Evolutionary conservation across 2,329 filamentous ascomycete genomes (phyloP).

Genomic region (Monilinia vaccinii-corymbosi): DNA sequence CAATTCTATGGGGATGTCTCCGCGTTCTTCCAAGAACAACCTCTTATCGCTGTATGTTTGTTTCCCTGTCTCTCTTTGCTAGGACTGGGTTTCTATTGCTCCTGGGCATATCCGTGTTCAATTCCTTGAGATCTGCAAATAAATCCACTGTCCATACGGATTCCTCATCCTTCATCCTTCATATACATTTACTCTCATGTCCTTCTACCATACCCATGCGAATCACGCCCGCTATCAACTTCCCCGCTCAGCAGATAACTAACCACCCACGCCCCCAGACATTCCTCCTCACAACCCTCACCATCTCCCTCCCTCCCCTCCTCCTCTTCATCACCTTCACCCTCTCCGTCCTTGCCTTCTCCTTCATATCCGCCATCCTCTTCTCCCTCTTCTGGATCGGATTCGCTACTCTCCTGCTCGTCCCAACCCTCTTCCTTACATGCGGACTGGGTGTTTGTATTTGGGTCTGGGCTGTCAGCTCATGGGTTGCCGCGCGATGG

Average conservation of each 20-base stretch:
- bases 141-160: not conserved
- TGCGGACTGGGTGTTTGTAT: conserved; percentile 51
- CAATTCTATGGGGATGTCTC: conserved; percentile 44
- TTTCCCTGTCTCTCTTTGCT: conserved; percentile 7
- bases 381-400: conserved; percentile 62
- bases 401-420: conserved; percentile 55
- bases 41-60: conserved; percentile 58
- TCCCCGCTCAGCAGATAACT: not conserved
- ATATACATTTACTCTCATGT: not conserved
- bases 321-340: conserved; percentile 60
- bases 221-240: not conserved
- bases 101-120: not conserved
- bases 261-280: conserved; percentile 38
- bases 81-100: not conserved
- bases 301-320: conserved; percentile 58
- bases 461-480: conserved; percentile 58
- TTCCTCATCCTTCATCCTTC: not conserved
- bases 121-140: too few relatives aligned
- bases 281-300: conserved; percentile 56
- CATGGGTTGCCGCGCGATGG: conserved; percentile 44
- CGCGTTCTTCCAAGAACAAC: conserved; percentile 52
- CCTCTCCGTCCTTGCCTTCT: conserved; percentile 51
- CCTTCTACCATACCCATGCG: not conserved
- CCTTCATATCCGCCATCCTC: conserved; percentile 50
- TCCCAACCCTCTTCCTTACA: conserved; percentile 60